These are phyloP conservation scores for Trypanosoma mega DNA, from an alignment of 208 protist genomes.

Conservation along the genomic window DNA sequence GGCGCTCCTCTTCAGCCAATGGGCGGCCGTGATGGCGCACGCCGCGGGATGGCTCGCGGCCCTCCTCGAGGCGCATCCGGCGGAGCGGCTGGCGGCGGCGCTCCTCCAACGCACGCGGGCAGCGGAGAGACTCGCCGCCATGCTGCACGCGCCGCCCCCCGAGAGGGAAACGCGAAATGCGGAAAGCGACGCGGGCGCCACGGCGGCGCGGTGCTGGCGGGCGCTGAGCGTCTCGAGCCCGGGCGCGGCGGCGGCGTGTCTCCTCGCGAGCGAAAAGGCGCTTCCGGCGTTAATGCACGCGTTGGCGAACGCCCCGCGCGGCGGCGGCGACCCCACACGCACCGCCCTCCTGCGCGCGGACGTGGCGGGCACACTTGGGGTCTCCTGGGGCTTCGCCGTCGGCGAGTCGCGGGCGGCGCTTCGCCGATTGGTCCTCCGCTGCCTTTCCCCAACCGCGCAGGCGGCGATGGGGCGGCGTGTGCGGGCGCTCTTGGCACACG, in stretches of 20 bases:
- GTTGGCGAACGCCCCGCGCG: too few relatives aligned
- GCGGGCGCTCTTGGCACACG: too few relatives aligned
- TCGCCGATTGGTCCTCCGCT: too few relatives aligned
- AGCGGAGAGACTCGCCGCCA: conserved; percentile 18
- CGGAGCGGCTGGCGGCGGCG: conserved; percentile 14
- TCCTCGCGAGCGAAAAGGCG: neutral
- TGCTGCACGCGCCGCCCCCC: neutral
- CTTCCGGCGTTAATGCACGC: neutral
- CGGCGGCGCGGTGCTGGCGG: neutral
- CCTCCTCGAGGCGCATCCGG: conserved; percentile 4
- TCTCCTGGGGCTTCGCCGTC: too few relatives aligned
- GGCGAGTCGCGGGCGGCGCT: too few relatives aligned
- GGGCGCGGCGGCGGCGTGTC: neutral
- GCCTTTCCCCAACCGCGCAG: too few relatives aligned
- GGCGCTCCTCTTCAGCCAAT: conserved; percentile 33
- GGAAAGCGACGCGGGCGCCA: neutral
- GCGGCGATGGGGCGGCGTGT: too few relatives aligned
- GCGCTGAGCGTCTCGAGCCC: neutral
- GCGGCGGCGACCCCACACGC: too few relatives aligned
- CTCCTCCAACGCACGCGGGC: conserved; percentile 31
- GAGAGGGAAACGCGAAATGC: neutral
- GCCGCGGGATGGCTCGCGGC: conserved; percentile 25
- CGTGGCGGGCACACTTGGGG: too few relatives aligned
- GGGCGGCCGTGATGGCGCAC: conserved; percentile 43
- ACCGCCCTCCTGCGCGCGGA: too few relatives aligned